A percentile compares a stretch with the other conserved stretches of the same genome.
These are phyloP conservation scores for Exophiala sp. DNA, from an alignment of 2,329 filamentous ascomycete genomes.

Conservation along the genomic window DNA sequence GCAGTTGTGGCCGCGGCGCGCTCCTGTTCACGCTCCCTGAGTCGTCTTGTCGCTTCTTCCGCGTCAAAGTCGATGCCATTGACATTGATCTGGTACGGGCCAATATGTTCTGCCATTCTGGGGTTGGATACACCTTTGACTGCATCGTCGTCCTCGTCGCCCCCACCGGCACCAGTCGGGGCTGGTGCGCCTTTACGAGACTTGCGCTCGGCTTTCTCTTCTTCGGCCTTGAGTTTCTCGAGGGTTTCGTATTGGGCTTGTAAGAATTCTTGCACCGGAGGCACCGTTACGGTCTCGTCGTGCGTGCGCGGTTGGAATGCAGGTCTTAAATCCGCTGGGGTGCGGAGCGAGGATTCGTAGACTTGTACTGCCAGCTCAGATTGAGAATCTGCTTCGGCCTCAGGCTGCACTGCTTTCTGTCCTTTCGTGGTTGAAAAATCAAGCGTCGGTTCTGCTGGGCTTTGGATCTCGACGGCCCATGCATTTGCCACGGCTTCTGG, in stretches of 20 bases:
- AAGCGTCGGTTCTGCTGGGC: constrained; percentile 36
- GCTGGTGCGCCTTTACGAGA: constrained; percentile 18
- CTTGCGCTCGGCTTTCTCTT: constrained; percentile 42
- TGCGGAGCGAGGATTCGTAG: constrained; percentile 22
- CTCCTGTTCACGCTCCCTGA: constrained; percentile 25
- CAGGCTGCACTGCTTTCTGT: constrained; percentile 30
- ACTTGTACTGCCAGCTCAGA: constrained; percentile 20
- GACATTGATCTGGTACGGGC: constrained; percentile 96
- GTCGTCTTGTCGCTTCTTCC: constrained; percentile 57
- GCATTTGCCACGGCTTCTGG: constrained; percentile 79
- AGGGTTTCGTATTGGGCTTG: constrained; percentile 70
- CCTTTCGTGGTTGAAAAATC: constrained; percentile 27
- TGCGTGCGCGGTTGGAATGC: constrained; percentile 33
- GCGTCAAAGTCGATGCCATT: constrained; percentile 95
- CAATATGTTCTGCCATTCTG: constrained; percentile 72
- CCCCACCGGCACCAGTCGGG: constrained; percentile 20
- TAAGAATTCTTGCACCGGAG: constrained; percentile 73
- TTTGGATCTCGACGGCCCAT: constrained; percentile 81
- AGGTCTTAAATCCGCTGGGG: constrained; percentile 11
- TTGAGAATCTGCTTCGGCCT: constrained; percentile 16
- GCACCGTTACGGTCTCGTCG: constrained; percentile 55
- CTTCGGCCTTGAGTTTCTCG: constrained; percentile 60
- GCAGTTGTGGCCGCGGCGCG: constrained; percentile 5
- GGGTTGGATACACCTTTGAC: constrained; percentile 36
- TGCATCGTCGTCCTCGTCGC: constrained; percentile 37